Base-by-base conservation (phyloP, 345 rosid species). In the Zanthoxylum bungeanum region DNA sequence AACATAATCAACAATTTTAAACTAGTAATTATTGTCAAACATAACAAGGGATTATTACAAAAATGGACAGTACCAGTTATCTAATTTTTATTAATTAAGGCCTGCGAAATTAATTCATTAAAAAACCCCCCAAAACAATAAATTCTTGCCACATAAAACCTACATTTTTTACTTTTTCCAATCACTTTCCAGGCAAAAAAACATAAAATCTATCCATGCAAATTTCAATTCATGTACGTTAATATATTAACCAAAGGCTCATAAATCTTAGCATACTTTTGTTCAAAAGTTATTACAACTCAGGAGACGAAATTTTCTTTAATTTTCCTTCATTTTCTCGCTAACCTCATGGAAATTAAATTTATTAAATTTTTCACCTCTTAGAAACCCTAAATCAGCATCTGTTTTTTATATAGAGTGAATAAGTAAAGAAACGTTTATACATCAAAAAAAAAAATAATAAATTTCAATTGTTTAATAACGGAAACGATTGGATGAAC, bases 331-430 rank as follows among this genome's bases (percentile, higher is more conserved):
- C n/a, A 2, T 52, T 40, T 68, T 69, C 12, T 27, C 64, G 1
- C 52, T 11, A 42, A 57, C 28, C 37, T 3, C n/a, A n/a, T n/a
- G n/a, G 14, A 69, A 57, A 55, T 16, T 40, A 37, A 69, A 57
- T 28, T 12, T 33, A 30, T 28, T 24, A 17, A 24, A 12, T 70
- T n/a, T 21, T 37, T 27, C 28, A 59, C 28, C 22, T 33, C 25
- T 7, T 9, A 61, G 24, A 65, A 75, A 60, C 53, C 39, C 31
- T 74, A 67, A 46, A 47, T 67, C 53, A 64, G 50, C 58, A 69
- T 68, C n/a, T 27, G 42, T 17, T 17, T 14, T 17, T 17, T 14
- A 7, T 12, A 52, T 34, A 36, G 11, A 7, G 5, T 37, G 39
- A 65, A 55, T 14, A 47, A 66, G 12, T 7, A 66, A 30, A 11